Percentiles rank a stretch among this genome's conserved stretches.
These are phyloP conservation scores for Chloris gayana DNA, from an alignment of 176 grass and related monocot genomes.

Conservation along the genomic window DNA sequence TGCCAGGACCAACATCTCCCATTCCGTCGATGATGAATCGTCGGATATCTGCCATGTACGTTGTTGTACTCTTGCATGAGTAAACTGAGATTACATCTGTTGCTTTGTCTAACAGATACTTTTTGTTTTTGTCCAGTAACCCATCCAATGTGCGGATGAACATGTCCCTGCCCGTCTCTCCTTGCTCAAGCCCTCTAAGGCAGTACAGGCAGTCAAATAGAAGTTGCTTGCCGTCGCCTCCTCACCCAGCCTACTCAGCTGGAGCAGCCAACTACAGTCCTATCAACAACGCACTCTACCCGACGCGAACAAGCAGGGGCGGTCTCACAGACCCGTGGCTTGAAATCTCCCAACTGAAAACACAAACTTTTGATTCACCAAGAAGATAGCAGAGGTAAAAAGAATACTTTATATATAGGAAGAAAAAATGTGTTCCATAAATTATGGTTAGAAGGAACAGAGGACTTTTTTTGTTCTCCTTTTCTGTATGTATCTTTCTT, in stretches of 20 bases:
- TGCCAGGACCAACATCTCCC: conserved; percentile 43
- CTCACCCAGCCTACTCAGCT: conserved; percentile 85
- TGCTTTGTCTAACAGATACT: conserved; percentile 18
- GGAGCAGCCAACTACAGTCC: conserved; percentile 83
- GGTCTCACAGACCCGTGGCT: conserved; percentile 56
- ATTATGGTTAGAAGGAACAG: conserved; percentile 40
- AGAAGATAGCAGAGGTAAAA: conserved; percentile 57
- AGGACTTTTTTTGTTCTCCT: conserved; percentile 29
- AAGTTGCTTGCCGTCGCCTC: conserved; percentile 87
- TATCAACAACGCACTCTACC: conserved; percentile 72
- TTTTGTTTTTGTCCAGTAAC: conserved; percentile 45
- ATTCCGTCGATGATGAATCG: conserved; percentile 44
- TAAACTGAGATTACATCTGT: conserved; percentile 7
- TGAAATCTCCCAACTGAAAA: conserved; percentile 47
- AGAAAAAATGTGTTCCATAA: conserved; percentile 32
- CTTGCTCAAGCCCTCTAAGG: conserved; percentile 79
- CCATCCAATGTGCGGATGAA: conserved; percentile 57
- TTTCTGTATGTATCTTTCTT: conserved; percentile 41
- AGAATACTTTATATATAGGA: conserved; percentile 30
- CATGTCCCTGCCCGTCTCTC: conserved; percentile 86
- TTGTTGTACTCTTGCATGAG: neutral
- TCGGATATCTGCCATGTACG: conserved; percentile 58
- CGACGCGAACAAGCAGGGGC: conserved; percentile 44
- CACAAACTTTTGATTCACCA: conserved; percentile 59
- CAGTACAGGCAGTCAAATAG: conserved; percentile 66